These are phyloP conservation scores for Psilocybe mexicana DNA, from an alignment of 1,284 basidiomycete genomes.

Conservation along the genomic window DNA sequence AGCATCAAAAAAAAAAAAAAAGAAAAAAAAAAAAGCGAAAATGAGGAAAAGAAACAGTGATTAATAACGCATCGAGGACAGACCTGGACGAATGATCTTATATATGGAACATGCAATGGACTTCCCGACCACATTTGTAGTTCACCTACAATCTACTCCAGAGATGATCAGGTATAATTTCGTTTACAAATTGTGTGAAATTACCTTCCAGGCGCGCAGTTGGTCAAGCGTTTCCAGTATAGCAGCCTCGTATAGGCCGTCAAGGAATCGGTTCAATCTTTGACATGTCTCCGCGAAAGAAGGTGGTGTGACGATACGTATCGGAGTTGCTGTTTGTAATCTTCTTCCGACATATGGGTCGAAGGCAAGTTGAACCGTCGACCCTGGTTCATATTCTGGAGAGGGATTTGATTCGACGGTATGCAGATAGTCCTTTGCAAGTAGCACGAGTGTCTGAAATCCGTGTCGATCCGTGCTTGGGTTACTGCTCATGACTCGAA, in stretches of 20 bases:
- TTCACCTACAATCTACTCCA: constrained; percentile 48
- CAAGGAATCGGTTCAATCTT: constrained; percentile 48
- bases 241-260: constrained; percentile 57
- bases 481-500: constrained; percentile 53
- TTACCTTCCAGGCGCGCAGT: constrained; percentile 65
- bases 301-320: constrained; percentile 60
- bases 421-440: constrained; percentile 44
- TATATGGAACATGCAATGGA: constrained; percentile 48
- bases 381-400: constrained; percentile 41
- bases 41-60: not conserved
- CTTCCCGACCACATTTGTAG: constrained; percentile 47
- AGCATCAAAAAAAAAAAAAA: not conserved
- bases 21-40: not conserved
- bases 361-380: constrained; percentile 58
- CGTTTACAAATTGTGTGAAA: not conserved
- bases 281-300: constrained; percentile 54
- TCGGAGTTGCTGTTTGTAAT: constrained; percentile 74
- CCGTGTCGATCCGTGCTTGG: constrained; percentile 36
- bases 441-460: constrained; percentile 38
- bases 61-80: constrained; percentile 4
- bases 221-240: constrained; percentile 45
- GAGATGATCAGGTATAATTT: not conserved
- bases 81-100: constrained; percentile 65
- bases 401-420: constrained; percentile 37
- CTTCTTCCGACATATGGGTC: constrained; percentile 71